A percentile compares a stretch with the other conserved stretches of the same genome.
These are phyloP conservation scores for Alternaria arbusti DNA, from an alignment of 2,329 filamentous ascomycete species.

Conservation along the genomic window DNA sequence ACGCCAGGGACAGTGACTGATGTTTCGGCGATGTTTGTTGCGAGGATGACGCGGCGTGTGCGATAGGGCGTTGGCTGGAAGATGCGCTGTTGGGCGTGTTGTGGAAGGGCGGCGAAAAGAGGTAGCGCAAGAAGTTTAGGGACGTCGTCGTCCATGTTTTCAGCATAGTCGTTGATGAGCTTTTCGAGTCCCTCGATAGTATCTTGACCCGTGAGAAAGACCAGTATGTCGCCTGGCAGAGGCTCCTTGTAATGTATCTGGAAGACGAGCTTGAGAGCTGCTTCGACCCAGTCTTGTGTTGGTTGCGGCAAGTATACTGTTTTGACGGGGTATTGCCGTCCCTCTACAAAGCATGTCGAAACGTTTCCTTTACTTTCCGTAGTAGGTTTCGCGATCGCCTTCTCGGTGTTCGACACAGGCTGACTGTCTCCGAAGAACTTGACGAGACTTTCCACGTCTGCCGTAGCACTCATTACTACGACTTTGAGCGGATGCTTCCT, in stretches of 20 bases:
- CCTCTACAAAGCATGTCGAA: constrained; percentile 74
- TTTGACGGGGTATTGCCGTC: constrained; percentile 85
- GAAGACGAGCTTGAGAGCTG: constrained; percentile 80
- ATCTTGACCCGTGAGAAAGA: constrained; percentile 91
- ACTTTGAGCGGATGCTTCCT: constrained; percentile 72
- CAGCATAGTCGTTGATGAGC: constrained; percentile 79
- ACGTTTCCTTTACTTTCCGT: constrained; percentile 2
- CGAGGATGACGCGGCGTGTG: constrained; percentile 89
- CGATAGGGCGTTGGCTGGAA: constrained; percentile 75
- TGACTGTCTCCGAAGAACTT: constrained; percentile 69
- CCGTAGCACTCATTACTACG: constrained; percentile 96
- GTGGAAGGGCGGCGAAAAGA: constrained; percentile 87
- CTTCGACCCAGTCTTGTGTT: constrained; percentile 81
- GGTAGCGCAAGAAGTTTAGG: constrained; percentile 76
- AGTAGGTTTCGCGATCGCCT: constrained; percentile 14
- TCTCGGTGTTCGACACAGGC: constrained; percentile 10
- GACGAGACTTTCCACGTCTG: constrained; percentile 79
- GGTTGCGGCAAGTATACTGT: constrained; percentile 75
- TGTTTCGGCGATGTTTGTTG: constrained; percentile 98
- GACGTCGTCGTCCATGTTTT: constrained; percentile 73
- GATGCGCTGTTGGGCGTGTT: constrained; percentile 82
- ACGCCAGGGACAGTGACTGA: constrained; percentile 96
- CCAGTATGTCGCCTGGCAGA: constrained; percentile 90
- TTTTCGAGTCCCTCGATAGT: constrained; percentile 84
- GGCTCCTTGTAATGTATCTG: constrained; percentile 87